Evolutionary conservation across 345 rosid species (phyloP).

Genomic region (Mallotus nudiflorus): DNA sequence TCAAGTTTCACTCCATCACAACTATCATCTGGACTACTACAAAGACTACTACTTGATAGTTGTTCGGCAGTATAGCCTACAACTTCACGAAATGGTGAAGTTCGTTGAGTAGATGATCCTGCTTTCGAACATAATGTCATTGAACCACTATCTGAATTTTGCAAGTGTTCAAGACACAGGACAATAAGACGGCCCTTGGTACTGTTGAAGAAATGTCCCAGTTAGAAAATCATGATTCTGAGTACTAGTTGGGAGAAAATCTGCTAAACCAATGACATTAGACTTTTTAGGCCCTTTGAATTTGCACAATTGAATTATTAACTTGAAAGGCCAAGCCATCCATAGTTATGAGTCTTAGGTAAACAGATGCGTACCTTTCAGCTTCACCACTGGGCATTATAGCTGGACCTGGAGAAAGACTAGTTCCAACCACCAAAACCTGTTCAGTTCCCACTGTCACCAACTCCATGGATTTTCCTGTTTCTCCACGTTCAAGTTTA

Average conservation of each 20-base stretch:
- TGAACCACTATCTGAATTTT: conserved; percentile 75
- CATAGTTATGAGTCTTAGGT: neutral
- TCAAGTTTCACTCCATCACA: conserved; percentile 80
- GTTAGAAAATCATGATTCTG: conserved; percentile 16
- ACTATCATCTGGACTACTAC: conserved; percentile 89
- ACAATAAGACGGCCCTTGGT: conserved; percentile 88
- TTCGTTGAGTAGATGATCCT: conserved; percentile 71
- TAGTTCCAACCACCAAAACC: conserved; percentile 86
- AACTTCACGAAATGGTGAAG: conserved; percentile 81
- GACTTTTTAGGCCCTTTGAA: conserved; percentile 9
- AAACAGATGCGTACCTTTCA: conserved; percentile 61
- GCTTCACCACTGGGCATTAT: conserved; percentile 98
- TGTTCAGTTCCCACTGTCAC: conserved; percentile 80
- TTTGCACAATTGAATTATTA: neutral
- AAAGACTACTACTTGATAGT: conserved; percentile 74
- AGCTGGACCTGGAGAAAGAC: conserved; percentile 88
- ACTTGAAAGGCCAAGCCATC: neutral
- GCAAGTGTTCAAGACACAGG: conserved; percentile 66
- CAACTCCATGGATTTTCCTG: conserved; percentile 91
- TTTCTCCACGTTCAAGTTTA: conserved; percentile 79
- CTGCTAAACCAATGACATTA: neutral
- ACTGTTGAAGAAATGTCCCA: conserved; percentile 43
- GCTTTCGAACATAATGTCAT: conserved; percentile 64
- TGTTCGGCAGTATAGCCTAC: conserved; percentile 69
- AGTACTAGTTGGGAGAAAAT: conserved; percentile 4